Evolutionary conservation across 2,329 filamentous ascomycete species (phyloP).

Genomic region (Beauveria australis): DNA sequence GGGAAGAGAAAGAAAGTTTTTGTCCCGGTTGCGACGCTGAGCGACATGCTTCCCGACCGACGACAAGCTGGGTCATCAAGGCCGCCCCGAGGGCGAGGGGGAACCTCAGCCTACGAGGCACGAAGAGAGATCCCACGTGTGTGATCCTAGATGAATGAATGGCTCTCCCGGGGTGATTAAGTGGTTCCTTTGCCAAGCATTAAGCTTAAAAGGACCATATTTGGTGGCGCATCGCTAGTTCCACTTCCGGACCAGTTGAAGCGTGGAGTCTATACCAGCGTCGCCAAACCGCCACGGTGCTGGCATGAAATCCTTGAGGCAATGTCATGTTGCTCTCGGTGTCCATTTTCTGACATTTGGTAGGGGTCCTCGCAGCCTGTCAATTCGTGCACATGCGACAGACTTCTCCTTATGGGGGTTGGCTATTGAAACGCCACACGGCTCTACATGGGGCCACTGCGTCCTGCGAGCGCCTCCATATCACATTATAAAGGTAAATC

Average conservation of each 20-base stretch:
- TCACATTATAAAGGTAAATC: neutral
- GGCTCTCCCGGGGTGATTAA: neutral
- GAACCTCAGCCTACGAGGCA: conserved; percentile 1
- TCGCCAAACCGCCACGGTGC: neutral
- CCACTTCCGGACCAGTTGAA: neutral
- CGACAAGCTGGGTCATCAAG: neutral
- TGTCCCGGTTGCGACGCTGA: no score
- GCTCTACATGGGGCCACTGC: neutral
- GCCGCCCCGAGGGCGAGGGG: neutral
- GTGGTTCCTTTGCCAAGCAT: conserved; percentile 1
- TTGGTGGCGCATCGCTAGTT: conserved; percentile 2
- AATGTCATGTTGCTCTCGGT: neutral
- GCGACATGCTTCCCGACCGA: no score
- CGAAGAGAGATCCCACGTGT: conserved; percentile 1
- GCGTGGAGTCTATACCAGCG: neutral
- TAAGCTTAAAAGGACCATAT: conserved; percentile 7
- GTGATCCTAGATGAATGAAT: neutral
- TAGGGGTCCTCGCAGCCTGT: neutral
- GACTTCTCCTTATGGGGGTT: conserved; percentile 3
- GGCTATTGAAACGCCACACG: conserved; percentile 7
- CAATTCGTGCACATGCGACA: conserved; percentile 8
- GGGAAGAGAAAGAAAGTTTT: neutral
- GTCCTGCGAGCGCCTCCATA: neutral
- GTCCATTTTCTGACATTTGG: neutral
- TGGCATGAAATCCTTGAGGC: neutral